Percentiles rank a stretch among this genome's conserved stretches.
These are phyloP conservation scores for Penicillium sp. DNA, from an alignment of 2,329 filamentous ascomycete species.

Conservation along the genomic window DNA sequence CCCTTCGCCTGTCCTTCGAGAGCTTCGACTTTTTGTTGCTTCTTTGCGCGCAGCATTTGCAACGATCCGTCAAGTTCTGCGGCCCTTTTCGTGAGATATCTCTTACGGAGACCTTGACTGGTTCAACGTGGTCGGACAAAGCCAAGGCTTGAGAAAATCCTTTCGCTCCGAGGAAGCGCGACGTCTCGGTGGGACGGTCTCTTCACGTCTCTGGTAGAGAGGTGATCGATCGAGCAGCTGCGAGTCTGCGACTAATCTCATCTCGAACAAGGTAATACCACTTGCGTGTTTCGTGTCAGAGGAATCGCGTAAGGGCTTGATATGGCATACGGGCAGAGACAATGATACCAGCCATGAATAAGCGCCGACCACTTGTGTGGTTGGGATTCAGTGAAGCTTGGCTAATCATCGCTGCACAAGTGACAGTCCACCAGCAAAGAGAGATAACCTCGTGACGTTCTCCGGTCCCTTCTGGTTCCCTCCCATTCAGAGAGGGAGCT, in stretches of 20 bases:
- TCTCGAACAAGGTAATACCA: slow-evolving; percentile 33
- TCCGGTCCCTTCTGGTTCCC: neutral
- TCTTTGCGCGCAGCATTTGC: slow-evolving; percentile 16
- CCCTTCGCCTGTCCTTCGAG: slow-evolving; percentile 24
- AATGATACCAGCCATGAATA: neutral
- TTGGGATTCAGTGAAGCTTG: slow-evolving; percentile 3
- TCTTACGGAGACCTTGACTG: slow-evolving; percentile 38
- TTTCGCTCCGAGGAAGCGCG: slow-evolving; percentile 15
- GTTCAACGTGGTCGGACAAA: slow-evolving; percentile 35
- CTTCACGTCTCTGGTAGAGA: slow-evolving; percentile 15
- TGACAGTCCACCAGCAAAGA: slow-evolving; percentile 24
- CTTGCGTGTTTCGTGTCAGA: neutral
- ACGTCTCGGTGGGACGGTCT: slow-evolving; percentile 14
- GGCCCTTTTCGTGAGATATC: slow-evolving; percentile 30
- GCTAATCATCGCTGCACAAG: slow-evolving; percentile 31
- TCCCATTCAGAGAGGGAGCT: neutral
- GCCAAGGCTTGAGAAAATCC: slow-evolving; percentile 24
- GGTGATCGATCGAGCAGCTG: slow-evolving; percentile 10
- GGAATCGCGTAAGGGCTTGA: neutral
- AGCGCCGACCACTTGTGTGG: slow-evolving; percentile 1
- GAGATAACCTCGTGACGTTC: slow-evolving; percentile 10
- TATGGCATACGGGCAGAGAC: no score
- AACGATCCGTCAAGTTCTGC: slow-evolving; percentile 26
- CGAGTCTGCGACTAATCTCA: slow-evolving; percentile 5
- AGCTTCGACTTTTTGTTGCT: slow-evolving; percentile 23